Conservation (phyloP, 2,329 filamentous ascomycete species). For the Lasiodiplodia citricola region DNA sequence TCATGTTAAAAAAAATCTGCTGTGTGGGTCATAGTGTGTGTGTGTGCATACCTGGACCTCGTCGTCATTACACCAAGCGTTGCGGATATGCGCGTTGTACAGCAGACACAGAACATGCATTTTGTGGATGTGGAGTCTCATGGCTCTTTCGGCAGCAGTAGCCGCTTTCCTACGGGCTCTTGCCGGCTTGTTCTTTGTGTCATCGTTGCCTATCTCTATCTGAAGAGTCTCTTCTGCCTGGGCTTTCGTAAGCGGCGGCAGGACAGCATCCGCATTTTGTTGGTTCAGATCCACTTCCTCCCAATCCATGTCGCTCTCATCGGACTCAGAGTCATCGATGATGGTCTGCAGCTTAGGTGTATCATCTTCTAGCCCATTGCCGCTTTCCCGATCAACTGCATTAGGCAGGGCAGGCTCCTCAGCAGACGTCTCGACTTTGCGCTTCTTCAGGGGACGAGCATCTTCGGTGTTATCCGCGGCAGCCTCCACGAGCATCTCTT, state of each 20-base stretch:
- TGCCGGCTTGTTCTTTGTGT: conserved; percentile 39
- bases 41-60: conserved; percentile 62
- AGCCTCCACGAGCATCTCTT: conserved; percentile 53
- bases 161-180: conserved; percentile 56
- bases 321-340: conserved; percentile 57
- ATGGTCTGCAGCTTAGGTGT: conserved; percentile 45
- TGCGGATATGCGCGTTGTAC: conserved; percentile 76
- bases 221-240: conserved; percentile 46
- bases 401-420: background rate
- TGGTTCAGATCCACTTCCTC: conserved; percentile 59
- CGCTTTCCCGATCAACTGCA: conserved; percentile 28
- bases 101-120: conserved; percentile 83
- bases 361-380: conserved; percentile 31
- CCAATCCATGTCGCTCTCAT: conserved; percentile 63
- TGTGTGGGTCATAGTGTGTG: background rate
- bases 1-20: background rate
- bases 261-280: conserved; percentile 29
- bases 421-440: conserved; percentile 26
- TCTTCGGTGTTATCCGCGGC: conserved; percentile 40
- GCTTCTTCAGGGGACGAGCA: conserved; percentile 44
- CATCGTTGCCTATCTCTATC: conserved; percentile 42
- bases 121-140: conserved; percentile 81
- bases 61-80: conserved; percentile 85
- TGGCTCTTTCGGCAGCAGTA: conserved; percentile 62
- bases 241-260: conserved; percentile 35